Base-by-base conservation (phyloP, 2,329 filamentous ascomycete genomes). In the Phaeosphaeriaceae sp. region DNA sequence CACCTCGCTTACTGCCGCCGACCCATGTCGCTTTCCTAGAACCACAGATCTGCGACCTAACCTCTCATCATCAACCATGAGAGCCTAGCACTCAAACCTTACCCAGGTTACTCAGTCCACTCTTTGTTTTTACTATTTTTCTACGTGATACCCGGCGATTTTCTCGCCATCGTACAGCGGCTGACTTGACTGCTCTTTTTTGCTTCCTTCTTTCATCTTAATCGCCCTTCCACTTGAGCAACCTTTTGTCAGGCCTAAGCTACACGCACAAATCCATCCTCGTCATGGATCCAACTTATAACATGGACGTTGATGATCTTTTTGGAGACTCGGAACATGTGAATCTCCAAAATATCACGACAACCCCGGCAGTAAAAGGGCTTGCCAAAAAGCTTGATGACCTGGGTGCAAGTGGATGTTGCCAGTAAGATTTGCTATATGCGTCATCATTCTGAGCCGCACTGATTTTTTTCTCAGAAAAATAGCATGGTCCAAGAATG, bases 401-500 rank as follows among this genome's bases (percentile, higher is more conserved):
- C 64, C 79, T 94, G 61, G 85, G 88, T 58, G 78, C 82, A 49
- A 83, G 83, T 50, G 91, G 91, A 13, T 94, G 89, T 71, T 90
- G 87, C 79, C 88, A 92, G 91, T 94, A 84, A 76, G 86, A 81
- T 36, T 23, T 20, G 29, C 20, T 29, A 15, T 36, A 2, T 37
- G 17, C 18, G 9, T 16, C 6, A 38, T 13, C 6, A 18, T 15
- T 8, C 7, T 18, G n/a, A 15, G 26, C 7, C 28, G 16, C 20
- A 6, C 37, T 61, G 20, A 64, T 39, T 23, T 6, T 32, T 6
- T 32, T 17, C 15, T 18, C 50, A 95, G 92, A 69, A 85, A 85
- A 57, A 83, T 97, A 45, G 86, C 89, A 23, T 97, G 93, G 92
- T 96, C 93, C 9, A 92, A 87, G 63, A 83, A 86, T 52, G 93